Evolutionary conservation across 2,329 filamentous ascomycete genomes (phyloP), one percentile per base, ranked within the genome.

Genomic region (Fusarium avenaceum): DNA sequence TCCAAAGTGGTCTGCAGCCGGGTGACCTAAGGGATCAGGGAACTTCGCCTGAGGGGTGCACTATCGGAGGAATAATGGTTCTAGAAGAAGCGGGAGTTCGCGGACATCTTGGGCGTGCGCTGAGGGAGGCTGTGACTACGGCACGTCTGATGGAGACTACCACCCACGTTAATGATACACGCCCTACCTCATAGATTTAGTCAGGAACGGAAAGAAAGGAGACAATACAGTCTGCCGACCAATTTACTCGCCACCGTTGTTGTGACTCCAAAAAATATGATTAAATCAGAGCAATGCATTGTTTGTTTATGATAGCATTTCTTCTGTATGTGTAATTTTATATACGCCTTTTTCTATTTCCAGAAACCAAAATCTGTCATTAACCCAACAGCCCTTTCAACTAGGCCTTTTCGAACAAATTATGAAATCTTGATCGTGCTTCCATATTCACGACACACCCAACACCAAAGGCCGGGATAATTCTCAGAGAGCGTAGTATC

Each of bases 21-120:
- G 85, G 85, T 1, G 78, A 86, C n/a, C 71, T 89, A 20, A 81
- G 82, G 62, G 87, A 89, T 50, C 86, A 88, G 75, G 86, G 88
- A 0, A 84, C 81, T 2, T 88, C 86, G 5, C 86, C 87, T 0
- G 87, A 85, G 7, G 87, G 87, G 0, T 89, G 86, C 70, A 89
- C 87, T 1, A 88, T 89, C 57, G 85, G 81, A 3, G 87, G 87
- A 0, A 72, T 90, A 40, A 78, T 87, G 77, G 84, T 85, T n/a
- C 71, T 90, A 28, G 87, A 90, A 74, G 86, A 89, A 64, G 84
- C 82, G 7, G 81, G 80, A 0, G 81, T 89, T 8, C 79, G 86
- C 63, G 80, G 79, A 0, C 76, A 78, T 51, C 67, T 82, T 33
- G 79, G 80, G 1, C 76, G 76, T 19, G 81, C 81, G 2, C 72